Evolutionary conservation across 768 basidiomycete species (phyloP).

Genomic region (Dacryopinax spathularia): DNA sequence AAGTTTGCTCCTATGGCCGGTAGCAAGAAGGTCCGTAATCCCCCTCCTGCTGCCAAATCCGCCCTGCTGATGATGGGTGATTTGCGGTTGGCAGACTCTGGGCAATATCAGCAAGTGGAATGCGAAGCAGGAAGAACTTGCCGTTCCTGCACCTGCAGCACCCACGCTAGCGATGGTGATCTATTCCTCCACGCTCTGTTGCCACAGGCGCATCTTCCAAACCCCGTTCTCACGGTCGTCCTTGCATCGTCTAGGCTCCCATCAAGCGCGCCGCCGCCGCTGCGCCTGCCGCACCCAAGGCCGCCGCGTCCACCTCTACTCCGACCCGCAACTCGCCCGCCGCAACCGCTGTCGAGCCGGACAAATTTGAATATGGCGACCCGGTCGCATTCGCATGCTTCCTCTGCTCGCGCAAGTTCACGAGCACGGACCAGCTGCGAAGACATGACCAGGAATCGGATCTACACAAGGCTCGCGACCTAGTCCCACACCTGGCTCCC

Average conservation of each 20-base stretch:
- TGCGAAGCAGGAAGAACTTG: slow-evolving; percentile 76
- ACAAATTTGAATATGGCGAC: slow-evolving; percentile 76
- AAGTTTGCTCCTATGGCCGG: slow-evolving; percentile 71
- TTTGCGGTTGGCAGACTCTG: slow-evolving; percentile 48
- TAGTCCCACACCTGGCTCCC: slow-evolving; percentile 17
- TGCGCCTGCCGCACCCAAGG: slow-evolving; percentile 11
- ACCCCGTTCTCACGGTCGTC: slow-evolving; percentile 5
- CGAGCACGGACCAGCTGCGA: slow-evolving; percentile 65
- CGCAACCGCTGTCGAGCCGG: slow-evolving; percentile 24
- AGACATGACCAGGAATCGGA: slow-evolving; percentile 89
- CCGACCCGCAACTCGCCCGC: neutral
- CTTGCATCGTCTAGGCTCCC: slow-evolving; percentile 10
- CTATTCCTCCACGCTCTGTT: slow-evolving; percentile 14
- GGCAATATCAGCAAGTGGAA: slow-evolving; percentile 93
- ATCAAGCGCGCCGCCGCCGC: slow-evolving; percentile 11
- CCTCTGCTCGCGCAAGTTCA: slow-evolving; percentile 89
- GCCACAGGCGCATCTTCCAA: slow-evolving; percentile 7
- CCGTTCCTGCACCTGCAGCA: slow-evolving; percentile 19
- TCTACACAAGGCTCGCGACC: slow-evolving; percentile 69
- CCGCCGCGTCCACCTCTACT: slow-evolving; percentile 22
- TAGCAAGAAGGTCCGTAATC: slow-evolving; percentile 57
- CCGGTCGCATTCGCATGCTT: slow-evolving; percentile 60
- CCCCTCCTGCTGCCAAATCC: slow-evolving; percentile 3
- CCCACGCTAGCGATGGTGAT: slow-evolving; percentile 9
- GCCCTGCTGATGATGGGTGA: neutral